Evolutionary conservation across 2,329 filamentous ascomycete species (phyloP), one percentile per base, ranked within the genome.

Genomic region (Calonectria pseudoreteaudii): DNA sequence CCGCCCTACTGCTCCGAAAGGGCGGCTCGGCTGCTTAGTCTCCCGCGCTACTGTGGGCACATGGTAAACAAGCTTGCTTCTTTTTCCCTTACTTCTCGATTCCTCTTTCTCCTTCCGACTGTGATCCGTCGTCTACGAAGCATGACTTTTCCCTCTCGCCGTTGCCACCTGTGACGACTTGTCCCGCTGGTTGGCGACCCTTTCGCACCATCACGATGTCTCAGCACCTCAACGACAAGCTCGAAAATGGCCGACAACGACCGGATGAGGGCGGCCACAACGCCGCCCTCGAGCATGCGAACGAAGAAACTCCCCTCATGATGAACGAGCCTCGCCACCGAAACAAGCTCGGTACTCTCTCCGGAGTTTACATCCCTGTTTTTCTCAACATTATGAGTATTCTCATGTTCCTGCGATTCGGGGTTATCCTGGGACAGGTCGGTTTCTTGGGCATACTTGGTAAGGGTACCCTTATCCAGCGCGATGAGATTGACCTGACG

Each of bases 371-470:
- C 83, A 94, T 98, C 20, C 95, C 95, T 1, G 95, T 95, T n/a
- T 96, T 93, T 74, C 87, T 97, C 77, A 98, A 97, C 83, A 95
- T 98, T 52, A 86, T 97, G 77, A 96, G 94, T 79, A 97, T 98
- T 84, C 90, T 98, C 75, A 97, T 98, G 94, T 98, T 98, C 85
- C 88, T 98, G 79, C 91, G 95, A 28, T 98, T 98, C 83, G 95
- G 95, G 28, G 92, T 95, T 79, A 94, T 98, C 71, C 87, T 97
- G 28, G 95, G 95, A 11, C 93, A 96, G 81, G 90, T 93, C 75
- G 95, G 95, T 28, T 87, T 97, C 56, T 76, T 96, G 53, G 95
- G 94, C 65, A 97, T 95, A 84, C 87, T 97, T 82, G 93, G 94
- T 94, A 86, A 83, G 88, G 82, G 36, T 28, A 64, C 20, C 36